These are phyloP conservation scores for Lepidium sativum DNA, from an alignment of 345 rosid genomes.

Conservation along the genomic window DNA sequence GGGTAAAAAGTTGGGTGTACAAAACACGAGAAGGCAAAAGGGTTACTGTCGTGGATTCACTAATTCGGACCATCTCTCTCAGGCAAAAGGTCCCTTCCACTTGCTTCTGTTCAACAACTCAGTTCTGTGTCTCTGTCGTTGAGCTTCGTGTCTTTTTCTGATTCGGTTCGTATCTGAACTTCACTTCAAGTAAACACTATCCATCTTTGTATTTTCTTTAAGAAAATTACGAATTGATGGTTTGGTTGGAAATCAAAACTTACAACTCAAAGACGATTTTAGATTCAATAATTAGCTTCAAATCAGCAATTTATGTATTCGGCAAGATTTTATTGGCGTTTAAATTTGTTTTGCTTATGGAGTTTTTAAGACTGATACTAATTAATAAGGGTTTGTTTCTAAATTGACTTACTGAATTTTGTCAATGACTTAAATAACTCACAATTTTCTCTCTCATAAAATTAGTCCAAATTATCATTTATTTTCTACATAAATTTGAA, in stretches of 20 bases:
- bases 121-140: conserved; percentile 2
- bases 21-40: neutral
- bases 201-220: conserved; percentile 10
- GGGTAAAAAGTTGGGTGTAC: conserved; percentile 1
- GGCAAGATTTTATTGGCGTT: neutral
- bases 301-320: neutral
- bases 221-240: neutral
- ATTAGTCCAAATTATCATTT: too few species aligned
- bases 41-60: conserved; percentile 7
- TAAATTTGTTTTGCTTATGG: neutral
- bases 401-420: too few species aligned
- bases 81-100: neutral
- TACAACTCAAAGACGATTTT: neutral
- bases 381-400: too few species aligned
- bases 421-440: too few species aligned
- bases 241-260: neutral
- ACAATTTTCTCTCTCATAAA: too few species aligned
- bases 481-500: too few species aligned
- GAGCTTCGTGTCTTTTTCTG: conserved; percentile 20
- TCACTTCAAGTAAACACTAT: conserved; percentile 18
- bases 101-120: conserved; percentile 16
- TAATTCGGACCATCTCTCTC: neutral
- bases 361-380: neutral
- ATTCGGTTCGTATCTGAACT: conserved; percentile 17
- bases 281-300: neutral